Evolutionary conservation across 495 filamentous ascomycete genomes (phyloP).

Genomic region (Hyaloscypha finlandica): DNA sequence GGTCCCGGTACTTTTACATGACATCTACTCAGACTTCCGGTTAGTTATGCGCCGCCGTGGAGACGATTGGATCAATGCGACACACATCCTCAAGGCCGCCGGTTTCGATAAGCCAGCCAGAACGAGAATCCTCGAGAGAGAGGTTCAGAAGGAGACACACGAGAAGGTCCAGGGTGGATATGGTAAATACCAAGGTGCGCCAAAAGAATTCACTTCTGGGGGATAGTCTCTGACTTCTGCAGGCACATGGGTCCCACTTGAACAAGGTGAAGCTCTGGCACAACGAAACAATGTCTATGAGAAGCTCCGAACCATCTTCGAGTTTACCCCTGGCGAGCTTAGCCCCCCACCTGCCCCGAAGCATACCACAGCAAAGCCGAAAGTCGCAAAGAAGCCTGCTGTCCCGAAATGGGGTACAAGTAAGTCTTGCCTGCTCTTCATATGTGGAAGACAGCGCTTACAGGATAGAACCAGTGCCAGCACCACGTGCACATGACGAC

Average conservation of each 20-base stretch:
- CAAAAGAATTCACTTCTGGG: slow-evolving; percentile 1
- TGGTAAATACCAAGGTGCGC: slow-evolving; percentile 92
- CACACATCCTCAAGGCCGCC: slow-evolving; percentile 84
- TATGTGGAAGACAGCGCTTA: slow-evolving; percentile 29
- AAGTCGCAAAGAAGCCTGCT: slow-evolving; percentile 63
- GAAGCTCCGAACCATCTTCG: slow-evolving; percentile 82
- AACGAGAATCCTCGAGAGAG: slow-evolving; percentile 91
- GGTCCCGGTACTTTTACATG: not conserved
- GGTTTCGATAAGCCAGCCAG: slow-evolving; percentile 80
- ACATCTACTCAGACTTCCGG: slow-evolving; percentile 36
- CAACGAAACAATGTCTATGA: slow-evolving; percentile 82
- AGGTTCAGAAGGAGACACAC: slow-evolving; percentile 93
- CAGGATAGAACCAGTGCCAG: slow-evolving; percentile 35
- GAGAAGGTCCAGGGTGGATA: slow-evolving; percentile 99
- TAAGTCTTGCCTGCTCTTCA: slow-evolving; percentile 34
- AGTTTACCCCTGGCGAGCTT: slow-evolving; percentile 78
- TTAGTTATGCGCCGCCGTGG: slow-evolving; percentile 81
- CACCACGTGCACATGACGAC: slow-evolving; percentile 44
- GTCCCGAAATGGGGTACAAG: slow-evolving; percentile 51
- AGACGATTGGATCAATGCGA: slow-evolving; percentile 94
- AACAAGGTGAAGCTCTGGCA: slow-evolving; percentile 77
- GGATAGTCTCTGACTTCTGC: slow-evolving; percentile 26
- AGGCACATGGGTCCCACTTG: slow-evolving; percentile 96
- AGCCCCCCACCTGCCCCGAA: slow-evolving; percentile 94
- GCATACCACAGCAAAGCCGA: slow-evolving; percentile 77